Evolutionary conservation across 148 eudicot species (phyloP).

Genomic region (Cornus suecica): DNA sequence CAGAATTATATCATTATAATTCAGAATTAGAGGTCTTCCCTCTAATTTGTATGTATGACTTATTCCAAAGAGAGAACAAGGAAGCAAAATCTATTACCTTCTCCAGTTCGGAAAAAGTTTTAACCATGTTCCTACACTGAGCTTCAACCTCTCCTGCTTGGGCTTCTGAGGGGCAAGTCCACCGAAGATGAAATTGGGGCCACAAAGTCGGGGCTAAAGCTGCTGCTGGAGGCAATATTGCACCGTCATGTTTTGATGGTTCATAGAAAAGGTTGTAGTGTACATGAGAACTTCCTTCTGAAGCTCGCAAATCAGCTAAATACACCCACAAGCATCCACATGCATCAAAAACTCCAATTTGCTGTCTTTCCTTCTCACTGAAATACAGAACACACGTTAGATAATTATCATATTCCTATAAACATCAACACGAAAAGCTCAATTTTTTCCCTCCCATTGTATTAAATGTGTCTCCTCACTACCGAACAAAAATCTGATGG

Average conservation of each 20-base stretch:
- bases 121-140: conserved; percentile 65
- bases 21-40: background rate
- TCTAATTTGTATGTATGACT: background rate
- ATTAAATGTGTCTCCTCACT: background rate
- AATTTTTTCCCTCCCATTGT: background rate
- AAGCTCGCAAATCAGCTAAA: conserved; percentile 65
- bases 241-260: conserved; percentile 56
- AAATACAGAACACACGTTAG: conserved; percentile 6
- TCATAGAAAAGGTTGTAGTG: conserved; percentile 89
- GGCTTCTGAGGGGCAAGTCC: conserved; percentile 91
- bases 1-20: background rate
- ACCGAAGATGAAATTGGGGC: conserved; percentile 98
- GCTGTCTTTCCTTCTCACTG: conserved; percentile 91
- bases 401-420: background rate
- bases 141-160: conserved; percentile 82
- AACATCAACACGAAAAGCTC: background rate
- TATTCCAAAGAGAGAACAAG: background rate
- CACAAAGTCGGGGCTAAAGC: conserved; percentile 95
- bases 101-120: conserved; percentile 66
- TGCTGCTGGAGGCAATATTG: conserved; percentile 92
- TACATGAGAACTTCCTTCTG: conserved; percentile 63
- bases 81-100: conserved; percentile 45
- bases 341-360: conserved; percentile 60
- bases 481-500: background rate
- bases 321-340: conserved; percentile 91